Evolutionary conservation across 805 yeast genomes (phyloP).

Genomic region (Zygosaccharomyces bailii): DNA sequence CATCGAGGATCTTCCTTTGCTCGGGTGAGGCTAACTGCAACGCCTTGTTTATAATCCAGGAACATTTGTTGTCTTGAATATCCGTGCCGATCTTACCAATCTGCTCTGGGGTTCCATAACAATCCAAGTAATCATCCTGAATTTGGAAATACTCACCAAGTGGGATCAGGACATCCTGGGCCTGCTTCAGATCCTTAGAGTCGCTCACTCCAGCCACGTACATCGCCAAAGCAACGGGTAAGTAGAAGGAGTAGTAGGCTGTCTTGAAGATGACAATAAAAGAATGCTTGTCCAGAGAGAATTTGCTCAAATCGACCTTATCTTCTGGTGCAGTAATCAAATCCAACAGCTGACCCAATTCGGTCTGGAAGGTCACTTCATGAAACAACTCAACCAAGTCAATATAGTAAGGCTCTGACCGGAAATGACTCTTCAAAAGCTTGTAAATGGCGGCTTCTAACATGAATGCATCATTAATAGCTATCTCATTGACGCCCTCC

Average conservation of each 20-base stretch:
- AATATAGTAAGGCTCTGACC: slow-evolving; percentile 73
- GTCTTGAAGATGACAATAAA: slow-evolving; percentile 96
- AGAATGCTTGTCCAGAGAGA: slow-evolving; percentile 84
- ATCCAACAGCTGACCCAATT: slow-evolving; percentile 93
- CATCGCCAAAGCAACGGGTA: slow-evolving; percentile 98
- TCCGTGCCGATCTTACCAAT: slow-evolving; percentile 99
- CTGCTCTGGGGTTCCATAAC: slow-evolving; percentile 95
- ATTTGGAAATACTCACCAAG: slow-evolving; percentile 98
- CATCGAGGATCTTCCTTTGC: slow-evolving; percentile 79
- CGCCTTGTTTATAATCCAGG: slow-evolving; percentile 96
- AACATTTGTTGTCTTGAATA: slow-evolving; percentile 96
- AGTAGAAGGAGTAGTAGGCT: slow-evolving; percentile 93
- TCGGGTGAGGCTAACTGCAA: slow-evolving; percentile 70
- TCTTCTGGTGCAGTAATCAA: slow-evolving; percentile 97
- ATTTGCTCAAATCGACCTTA: slow-evolving; percentile 80
- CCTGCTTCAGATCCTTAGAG: slow-evolving; percentile 80
- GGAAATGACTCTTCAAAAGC: slow-evolving; percentile 85
- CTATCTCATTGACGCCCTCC: slow-evolving; percentile 81
- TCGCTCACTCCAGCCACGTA: slow-evolving; percentile 75
- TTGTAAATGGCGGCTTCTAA: slow-evolving; percentile 91
- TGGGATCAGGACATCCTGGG: slow-evolving; percentile 80
- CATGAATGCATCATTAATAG: slow-evolving; percentile 97
- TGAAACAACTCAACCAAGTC: slow-evolving; percentile 92
- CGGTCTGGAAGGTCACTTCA: slow-evolving; percentile 96
- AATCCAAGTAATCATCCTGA: slow-evolving; percentile 95